Percentiles rank a stretch among this genome's conserved stretches.
phyloP scores from a whole-genome alignment of 208 protist species.

The Herpetomonas muscarum region DNA sequence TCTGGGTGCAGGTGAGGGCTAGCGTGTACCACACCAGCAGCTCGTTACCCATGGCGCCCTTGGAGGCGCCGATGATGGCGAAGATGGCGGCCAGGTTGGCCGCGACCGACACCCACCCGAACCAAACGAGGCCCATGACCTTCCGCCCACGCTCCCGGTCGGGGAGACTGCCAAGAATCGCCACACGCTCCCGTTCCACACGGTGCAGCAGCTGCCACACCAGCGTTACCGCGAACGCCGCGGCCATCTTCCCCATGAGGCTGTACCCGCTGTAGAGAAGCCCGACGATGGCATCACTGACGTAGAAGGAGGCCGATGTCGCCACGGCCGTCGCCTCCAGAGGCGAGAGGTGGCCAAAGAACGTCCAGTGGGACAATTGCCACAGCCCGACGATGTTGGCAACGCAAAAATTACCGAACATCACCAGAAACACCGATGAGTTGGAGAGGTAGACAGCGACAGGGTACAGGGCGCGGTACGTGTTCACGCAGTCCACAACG shows the following conservation, averaged over 20 bases:
- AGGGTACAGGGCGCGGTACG: conserved; percentile 61
- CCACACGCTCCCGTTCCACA: background rate
- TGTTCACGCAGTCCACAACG: conserved; percentile 51
- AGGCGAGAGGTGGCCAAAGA: conserved; percentile 64
- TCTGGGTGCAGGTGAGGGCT: background rate
- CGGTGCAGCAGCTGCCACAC: background rate
- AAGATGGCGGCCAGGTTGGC: conserved; percentile 1
- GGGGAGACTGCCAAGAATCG: background rate
- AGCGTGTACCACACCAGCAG: conserved; percentile 13
- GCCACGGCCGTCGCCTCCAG: conserved; percentile 35
- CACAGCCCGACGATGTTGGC: conserved; percentile 30
- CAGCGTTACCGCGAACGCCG: background rate
- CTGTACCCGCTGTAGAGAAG: background rate
- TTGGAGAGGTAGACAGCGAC: conserved; percentile 59
- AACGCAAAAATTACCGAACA: conserved; percentile 41
- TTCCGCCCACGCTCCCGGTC: background rate
- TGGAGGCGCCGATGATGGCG: conserved; percentile 12
- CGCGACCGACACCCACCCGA: background rate
- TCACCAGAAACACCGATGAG: conserved; percentile 52
- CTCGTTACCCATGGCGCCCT: background rate
- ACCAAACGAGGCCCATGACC: background rate
- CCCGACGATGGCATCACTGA: conserved; percentile 14
- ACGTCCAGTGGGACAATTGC: conserved; percentile 29
- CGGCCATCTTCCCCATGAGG: background rate
- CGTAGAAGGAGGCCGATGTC: conserved; percentile 32